Evolutionary conservation across 371 early-diverging fungal species (phyloP).

Genomic region (Mucor indicus): DNA sequence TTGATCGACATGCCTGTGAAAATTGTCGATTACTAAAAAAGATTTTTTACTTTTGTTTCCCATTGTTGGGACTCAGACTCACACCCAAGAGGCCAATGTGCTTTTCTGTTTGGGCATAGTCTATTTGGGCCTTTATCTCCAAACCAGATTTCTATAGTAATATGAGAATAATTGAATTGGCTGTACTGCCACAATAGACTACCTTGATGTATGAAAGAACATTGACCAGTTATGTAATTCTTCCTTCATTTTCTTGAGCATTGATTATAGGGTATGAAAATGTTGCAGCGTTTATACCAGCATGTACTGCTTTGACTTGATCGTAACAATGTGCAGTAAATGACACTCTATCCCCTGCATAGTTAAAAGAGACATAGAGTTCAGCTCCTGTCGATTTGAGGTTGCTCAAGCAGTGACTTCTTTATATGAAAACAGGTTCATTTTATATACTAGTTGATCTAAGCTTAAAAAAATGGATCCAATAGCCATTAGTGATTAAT

Average conservation of each 20-base stretch:
- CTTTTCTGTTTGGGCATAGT: background rate
- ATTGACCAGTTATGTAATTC: constrained; percentile 2
- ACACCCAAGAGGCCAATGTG: no score
- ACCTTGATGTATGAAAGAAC: constrained; percentile 3
- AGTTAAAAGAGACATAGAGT: constrained; percentile 2
- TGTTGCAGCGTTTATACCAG: background rate
- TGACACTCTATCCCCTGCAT: constrained; percentile 11
- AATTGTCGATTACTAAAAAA: no score
- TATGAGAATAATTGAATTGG: constrained; percentile 1
- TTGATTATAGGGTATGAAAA: constrained; percentile 1
- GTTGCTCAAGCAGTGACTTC: constrained; percentile 1
- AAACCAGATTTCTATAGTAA: constrained; percentile 4
- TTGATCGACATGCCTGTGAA: no score
- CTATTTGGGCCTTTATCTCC: background rate
- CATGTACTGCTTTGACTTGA: constrained; percentile 4
- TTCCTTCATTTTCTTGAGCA: background rate
- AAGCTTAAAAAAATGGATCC: constrained; percentile 7
- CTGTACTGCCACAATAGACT: constrained; percentile 1
- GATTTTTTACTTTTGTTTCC: no score
- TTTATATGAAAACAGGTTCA: constrained; percentile 1
- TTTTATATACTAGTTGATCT: constrained; percentile 1
- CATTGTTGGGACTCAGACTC: no score
- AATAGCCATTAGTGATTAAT: background rate
- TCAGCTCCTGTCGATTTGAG: background rate
- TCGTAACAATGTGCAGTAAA: constrained; percentile 2